Evolutionary conservation across 2,329 filamentous ascomycete genomes (phyloP), one percentile per base, ranked within the genome.

Genomic region (Cercospora brassicicola): DNA sequence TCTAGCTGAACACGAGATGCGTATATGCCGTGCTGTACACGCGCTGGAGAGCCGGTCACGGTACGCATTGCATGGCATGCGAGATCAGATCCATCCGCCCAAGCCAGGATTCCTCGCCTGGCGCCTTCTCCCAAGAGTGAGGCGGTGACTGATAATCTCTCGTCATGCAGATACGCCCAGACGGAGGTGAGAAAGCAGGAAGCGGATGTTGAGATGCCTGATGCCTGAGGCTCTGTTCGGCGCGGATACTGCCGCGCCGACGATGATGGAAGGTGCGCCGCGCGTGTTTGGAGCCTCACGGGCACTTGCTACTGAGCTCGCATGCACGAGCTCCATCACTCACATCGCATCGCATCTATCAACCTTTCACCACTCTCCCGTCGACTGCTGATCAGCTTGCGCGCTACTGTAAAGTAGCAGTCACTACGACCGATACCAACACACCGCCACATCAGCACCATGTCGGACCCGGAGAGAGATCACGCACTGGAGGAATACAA

Each of bases 401-500:
- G 20, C 33, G 23, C 63, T 45, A 13, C 20, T 59, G 26, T 31
- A 51, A 18, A 30, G 36, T 15, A 20, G 10, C 30, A 30, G 45
- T 56, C 59, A 15, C 15, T n/a, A 10, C n/a, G 23, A 13, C 18
- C 61, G n/a, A 61, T 39, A 8, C 45, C 45, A 31, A 26, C 39
- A 39, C 20, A 11, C 13, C 42, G 36, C 36, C 64, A 64, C 63
- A 66, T 11, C 62, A 59, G 39, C 60, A 68, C 31, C 20, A 77
- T 77, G 75, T 68, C 70, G 66, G 83, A 85, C 70, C 81, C 83
- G n/a, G 84, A 85, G 79, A 79, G 83, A 73, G 80, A 84, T 65
- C 81, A 84, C 66, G 82, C 84, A 65, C 82, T 85, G 66, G 81
- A 84, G 36, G 81, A 83, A 73, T 85, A 84, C 81, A 85, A 85